Conservation (phyloP, 2,329 filamentous ascomycete species). For the Ceratocystis albifundus region DNA sequence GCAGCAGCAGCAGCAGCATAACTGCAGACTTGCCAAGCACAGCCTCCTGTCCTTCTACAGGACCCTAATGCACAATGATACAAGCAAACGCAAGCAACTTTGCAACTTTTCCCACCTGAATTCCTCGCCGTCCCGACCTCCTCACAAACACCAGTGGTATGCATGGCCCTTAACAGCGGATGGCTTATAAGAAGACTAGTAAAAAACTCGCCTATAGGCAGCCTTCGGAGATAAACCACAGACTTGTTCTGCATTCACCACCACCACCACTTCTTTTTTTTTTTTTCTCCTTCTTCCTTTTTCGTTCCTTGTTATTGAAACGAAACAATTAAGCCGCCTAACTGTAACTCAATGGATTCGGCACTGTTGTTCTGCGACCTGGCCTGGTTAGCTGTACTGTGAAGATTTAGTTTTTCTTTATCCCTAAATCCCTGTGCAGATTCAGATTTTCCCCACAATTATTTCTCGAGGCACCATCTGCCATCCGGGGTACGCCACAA, state of each 20-base stretch:
- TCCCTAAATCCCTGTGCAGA: background rate
- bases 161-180: background rate
- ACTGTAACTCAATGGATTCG: background rate
- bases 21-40: background rate
- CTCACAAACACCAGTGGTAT: background rate
- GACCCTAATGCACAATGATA: no score
- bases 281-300: no score
- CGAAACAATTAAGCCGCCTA: background rate
- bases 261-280: no score
- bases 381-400: background rate
- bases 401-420: background rate
- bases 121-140: no score
- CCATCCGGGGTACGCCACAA: background rate
- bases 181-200: background rate
- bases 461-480: background rate
- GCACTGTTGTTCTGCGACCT: background rate
- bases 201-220: background rate
- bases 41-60: background rate
- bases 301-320: background rate
- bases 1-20: no score
- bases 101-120: no score
- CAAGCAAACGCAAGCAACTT: no score
- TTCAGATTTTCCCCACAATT: background rate
- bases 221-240: background rate
- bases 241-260: background rate